Evolutionary conservation across 805 yeast genomes (phyloP).

Genomic region (Schwanniomyces sp.): DNA sequence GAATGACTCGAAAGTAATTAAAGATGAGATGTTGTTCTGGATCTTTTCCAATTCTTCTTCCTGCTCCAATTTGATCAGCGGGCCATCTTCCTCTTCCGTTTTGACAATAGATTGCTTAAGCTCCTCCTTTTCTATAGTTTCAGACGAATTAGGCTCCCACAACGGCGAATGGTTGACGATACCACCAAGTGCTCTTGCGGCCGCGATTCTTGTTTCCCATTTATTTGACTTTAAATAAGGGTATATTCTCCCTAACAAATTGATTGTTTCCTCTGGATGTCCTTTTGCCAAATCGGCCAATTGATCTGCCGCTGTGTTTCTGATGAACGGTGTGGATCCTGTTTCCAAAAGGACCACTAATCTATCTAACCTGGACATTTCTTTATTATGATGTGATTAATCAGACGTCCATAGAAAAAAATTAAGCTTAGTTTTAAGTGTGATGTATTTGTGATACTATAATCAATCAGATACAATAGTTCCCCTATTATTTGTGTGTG

Average conservation of each 20-base stretch:
- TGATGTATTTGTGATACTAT: neutral
- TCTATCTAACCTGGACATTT: conserved; percentile 54
- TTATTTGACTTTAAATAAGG: conserved; percentile 79
- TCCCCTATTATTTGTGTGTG: neutral
- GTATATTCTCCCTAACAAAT: conserved; percentile 81
- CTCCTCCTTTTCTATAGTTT: conserved; percentile 22
- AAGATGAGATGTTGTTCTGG: conserved; percentile 38
- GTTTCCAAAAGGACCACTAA: conserved; percentile 74
- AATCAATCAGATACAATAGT: neutral
- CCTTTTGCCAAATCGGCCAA: conserved; percentile 89
- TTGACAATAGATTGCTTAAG: conserved; percentile 8
- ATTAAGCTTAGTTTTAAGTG: neutral
- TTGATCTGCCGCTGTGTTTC: conserved; percentile 97
- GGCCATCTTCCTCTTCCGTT: conserved; percentile 22
- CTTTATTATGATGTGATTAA: neutral
- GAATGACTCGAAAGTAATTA: conserved; percentile 53
- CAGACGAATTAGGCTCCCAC: conserved; percentile 79
- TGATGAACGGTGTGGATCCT: conserved; percentile 89
- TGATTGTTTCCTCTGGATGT: conserved; percentile 90
- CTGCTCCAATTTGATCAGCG: conserved; percentile 35
- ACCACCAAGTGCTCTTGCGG: conserved; percentile 94
- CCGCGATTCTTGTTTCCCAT: conserved; percentile 96
- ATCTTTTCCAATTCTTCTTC: conserved; percentile 43
- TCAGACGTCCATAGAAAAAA: neutral
- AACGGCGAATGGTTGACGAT: conserved; percentile 72